Evolutionary conservation across 768 basidiomycete species (phyloP).

Genomic region (Hygrocybe coccinea): DNA sequence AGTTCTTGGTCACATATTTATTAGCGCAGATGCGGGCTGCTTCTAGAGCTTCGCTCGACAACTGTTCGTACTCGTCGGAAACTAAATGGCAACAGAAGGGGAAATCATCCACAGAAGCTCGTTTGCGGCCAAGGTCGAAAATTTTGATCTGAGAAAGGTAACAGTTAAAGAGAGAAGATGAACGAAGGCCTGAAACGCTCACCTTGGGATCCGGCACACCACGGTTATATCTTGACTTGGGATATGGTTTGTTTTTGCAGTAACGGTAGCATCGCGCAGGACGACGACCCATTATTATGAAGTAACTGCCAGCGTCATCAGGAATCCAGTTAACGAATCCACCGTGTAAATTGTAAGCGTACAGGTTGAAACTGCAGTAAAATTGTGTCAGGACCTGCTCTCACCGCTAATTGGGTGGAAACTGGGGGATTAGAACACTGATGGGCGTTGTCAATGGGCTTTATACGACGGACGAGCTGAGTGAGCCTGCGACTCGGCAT

Average conservation of each 20-base stretch:
- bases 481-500: too few relatives aligned
- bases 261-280: slow-evolving; percentile 98
- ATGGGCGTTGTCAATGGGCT: too few relatives aligned
- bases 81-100: slow-evolving; percentile 96
- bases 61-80: slow-evolving; percentile 96
- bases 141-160: slow-evolving; percentile 77
- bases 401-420: too few relatives aligned
- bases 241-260: slow-evolving; percentile 99
- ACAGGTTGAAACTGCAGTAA: too few relatives aligned
- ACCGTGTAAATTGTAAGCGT: neutral
- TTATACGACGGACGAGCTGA: too few relatives aligned
- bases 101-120: slow-evolving; percentile 95
- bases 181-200: slow-evolving; percentile 11
- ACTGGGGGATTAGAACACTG: too few relatives aligned
- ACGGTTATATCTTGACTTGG: slow-evolving; percentile 93
- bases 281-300: slow-evolving; percentile 79
- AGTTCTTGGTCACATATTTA: slow-evolving; percentile 98
- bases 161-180: neutral
- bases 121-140: slow-evolving; percentile 93
- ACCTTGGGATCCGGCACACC: slow-evolving; percentile 97
- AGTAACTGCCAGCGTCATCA: neutral
- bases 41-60: slow-evolving; percentile 93
- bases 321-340: neutral
- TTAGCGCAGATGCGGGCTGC: slow-evolving; percentile 99
- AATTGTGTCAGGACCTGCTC: too few relatives aligned